These are phyloP conservation scores for Dictyostelium intermedium DNA, from an alignment of 78 protist species.

Conservation along the genomic window DNA sequence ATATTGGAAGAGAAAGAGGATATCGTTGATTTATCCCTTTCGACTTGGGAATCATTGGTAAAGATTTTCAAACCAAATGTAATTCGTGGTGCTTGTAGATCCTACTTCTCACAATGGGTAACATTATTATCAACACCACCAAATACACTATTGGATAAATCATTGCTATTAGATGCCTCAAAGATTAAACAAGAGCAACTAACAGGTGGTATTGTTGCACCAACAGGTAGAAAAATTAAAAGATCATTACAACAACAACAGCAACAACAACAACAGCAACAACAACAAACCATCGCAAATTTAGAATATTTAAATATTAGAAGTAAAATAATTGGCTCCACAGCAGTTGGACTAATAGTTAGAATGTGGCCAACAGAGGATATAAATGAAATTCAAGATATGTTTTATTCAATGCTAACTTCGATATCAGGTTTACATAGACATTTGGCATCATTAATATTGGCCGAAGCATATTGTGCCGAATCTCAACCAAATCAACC, in stretches of 20 bases:
- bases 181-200: neutral
- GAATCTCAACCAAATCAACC: neutral
- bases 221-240: neutral
- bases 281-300: conserved; percentile 4
- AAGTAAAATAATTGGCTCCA: conserved; percentile 36
- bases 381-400: neutral
- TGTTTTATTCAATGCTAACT: conserved; percentile 4
- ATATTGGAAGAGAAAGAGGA: conserved; percentile 63
- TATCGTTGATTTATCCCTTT: conserved; percentile 48
- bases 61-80: conserved; percentile 10
- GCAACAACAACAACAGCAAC: neutral
- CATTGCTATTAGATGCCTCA: neutral
- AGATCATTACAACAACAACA: conserved; percentile 1
- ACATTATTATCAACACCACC: conserved; percentile 34
- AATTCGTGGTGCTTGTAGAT: conserved; percentile 17
- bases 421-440: conserved; percentile 26
- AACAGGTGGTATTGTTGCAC: neutral
- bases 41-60: conserved; percentile 44
- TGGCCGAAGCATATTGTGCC: neutral
- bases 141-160: conserved; percentile 3
- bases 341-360: conserved; percentile 27
- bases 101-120: conserved; percentile 44
- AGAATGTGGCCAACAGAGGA: conserved; percentile 49
- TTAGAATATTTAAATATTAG: conserved; percentile 17
- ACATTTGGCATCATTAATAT: conserved; percentile 44